Evolutionary conservation across 768 basidiomycete genomes (phyloP).

Genomic region (Podaxis sp.): DNA sequence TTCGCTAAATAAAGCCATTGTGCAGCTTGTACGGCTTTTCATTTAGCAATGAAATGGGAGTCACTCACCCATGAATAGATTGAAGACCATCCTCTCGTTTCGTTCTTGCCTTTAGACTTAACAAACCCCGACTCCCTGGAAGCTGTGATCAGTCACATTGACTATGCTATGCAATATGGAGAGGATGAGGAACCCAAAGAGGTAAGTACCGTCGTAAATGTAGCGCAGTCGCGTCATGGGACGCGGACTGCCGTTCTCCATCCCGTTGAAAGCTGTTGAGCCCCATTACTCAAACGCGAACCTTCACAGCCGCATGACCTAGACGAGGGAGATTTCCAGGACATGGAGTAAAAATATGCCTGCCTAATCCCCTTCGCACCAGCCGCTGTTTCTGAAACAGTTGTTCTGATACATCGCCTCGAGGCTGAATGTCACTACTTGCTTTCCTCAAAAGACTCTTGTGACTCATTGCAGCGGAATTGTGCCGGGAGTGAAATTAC

Average conservation of each 20-base stretch:
- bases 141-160: constrained; percentile 90
- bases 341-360: constrained; percentile 48
- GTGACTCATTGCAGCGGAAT: not conserved
- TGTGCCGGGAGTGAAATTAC: not conserved
- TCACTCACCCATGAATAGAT: constrained; percentile 55
- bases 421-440: not conserved
- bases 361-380: not conserved
- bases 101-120: constrained; percentile 93
- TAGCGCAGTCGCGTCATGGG: not conserved
- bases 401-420: not conserved
- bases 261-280: not conserved
- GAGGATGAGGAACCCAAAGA: constrained; percentile 98
- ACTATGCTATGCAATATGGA: constrained; percentile 98
- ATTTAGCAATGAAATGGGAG: not conserved
- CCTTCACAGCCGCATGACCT: constrained; percentile 77
- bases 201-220: constrained; percentile 39
- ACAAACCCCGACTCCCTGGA: constrained; percentile 88
- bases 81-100: constrained; percentile 97
- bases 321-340: constrained; percentile 90
- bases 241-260: not conserved
- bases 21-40: constrained; percentile 71
- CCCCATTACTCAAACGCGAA: constrained; percentile 11
- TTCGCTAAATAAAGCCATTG: constrained; percentile 91
- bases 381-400: not conserved
- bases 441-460: not conserved